Evolutionary conservation across 495 filamentous ascomycete species (phyloP).

Genomic region (Neurospora sublineolata): DNA sequence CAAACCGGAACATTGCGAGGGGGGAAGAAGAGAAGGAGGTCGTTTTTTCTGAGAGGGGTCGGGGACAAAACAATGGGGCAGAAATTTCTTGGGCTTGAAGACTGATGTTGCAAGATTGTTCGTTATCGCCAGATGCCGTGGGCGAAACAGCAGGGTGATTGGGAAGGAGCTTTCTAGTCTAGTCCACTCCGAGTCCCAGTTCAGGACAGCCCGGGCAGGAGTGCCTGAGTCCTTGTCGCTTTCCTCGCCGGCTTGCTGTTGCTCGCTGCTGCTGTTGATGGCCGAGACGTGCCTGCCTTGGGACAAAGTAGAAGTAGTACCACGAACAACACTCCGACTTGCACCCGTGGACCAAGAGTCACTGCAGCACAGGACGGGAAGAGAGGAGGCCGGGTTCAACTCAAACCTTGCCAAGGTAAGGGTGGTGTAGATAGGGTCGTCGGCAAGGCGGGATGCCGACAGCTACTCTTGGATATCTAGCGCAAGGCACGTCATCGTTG

Average conservation of each 20-base stretch:
- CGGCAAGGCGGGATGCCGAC: background rate
- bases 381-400: background rate
- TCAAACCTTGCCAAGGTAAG: background rate
- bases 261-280: background rate
- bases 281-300: background rate
- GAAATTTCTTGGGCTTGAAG: slow-evolving; percentile 1
- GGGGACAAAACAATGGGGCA: slow-evolving; percentile 1
- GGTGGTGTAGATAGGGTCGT: background rate
- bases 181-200: background rate
- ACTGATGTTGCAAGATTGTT: background rate
- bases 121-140: background rate
- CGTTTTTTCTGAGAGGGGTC: background rate
- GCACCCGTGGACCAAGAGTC: background rate
- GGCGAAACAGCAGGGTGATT: background rate
- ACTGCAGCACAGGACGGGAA: background rate
- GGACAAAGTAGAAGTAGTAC: background rate
- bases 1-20: background rate
- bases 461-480: background rate
- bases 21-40: background rate
- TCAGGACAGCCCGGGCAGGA: background rate
- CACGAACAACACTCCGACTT: background rate
- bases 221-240: background rate
- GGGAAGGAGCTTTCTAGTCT: slow-evolving; percentile 1
- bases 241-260: background rate
- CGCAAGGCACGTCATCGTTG: background rate